Evolutionary conservation across 805 yeast species (phyloP), one percentile per base, ranked within the genome.

Genomic region (Sugiyamaella mastotermitis): DNA sequence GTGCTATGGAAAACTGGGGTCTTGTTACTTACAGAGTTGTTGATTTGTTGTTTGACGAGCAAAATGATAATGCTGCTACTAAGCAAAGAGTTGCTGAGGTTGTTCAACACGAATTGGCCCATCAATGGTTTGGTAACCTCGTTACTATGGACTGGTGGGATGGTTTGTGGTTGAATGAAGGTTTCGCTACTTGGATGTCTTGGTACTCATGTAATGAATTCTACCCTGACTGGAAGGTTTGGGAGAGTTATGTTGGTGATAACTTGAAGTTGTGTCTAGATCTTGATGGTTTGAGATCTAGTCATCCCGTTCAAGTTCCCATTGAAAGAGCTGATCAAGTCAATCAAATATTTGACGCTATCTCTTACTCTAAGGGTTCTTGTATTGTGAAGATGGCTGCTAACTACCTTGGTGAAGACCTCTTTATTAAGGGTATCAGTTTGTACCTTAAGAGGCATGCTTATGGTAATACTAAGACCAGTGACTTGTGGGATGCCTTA

Each of bases 141-240:
- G 90, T 83, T 44, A 85, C 94, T 33, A 85, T 84, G 94, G 78
- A 81, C 52, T 85, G 94, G 92, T 84, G 95, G 95, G 85, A 84
- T 51, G 92, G 83, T 52, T 68, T 84, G 49, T 84, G 94, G 94
- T 72, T 84, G 45, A 84, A 84, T 55, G 94, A 84, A 62, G 92
- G 94, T 10, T 84, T 84, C 62, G 95, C 94, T 13, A 84, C 95
- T 19, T 84, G 84, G 79, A 82, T 81, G 55, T 83, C 86, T 3
- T 80, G 73, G 70, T 63, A 71, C 38, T 79, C 87, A 13, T 80
- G 80, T 37, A 79, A 81, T 53, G 60, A 71, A 47, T 69, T 83
- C 50, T 76, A 73, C 58, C 94, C 94, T 9, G 84, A 80, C 45
- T 84, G 94, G 94, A 78, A 82, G 51, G 79, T 80, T 14, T 81